Percentiles rank a stretch among this genome's conserved stretches.
Evolutionary conservation across 208 protist species (phyloP).

Genomic region (Acanthamoeba triangularis): DNA sequence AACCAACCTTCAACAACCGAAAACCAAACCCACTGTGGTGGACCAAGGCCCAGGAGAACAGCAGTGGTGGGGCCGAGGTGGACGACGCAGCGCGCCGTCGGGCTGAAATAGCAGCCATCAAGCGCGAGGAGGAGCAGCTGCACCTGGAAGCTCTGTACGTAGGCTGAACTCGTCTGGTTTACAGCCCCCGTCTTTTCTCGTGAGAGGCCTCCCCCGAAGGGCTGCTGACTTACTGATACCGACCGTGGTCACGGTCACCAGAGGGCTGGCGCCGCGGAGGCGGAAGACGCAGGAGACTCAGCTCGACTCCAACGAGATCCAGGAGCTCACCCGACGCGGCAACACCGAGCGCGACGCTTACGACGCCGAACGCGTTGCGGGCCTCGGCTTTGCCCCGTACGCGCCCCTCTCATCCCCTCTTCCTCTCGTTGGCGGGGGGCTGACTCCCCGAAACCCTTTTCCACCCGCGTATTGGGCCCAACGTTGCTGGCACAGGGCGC

Average conservation of each 20-base stretch:
- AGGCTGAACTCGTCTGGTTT: too few relatives aligned
- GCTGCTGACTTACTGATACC: too few relatives aligned
- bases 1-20: slow-evolving; percentile 58
- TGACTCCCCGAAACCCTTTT: background rate
- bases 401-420: background rate
- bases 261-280: slow-evolving; percentile 8
- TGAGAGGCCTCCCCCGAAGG: too few relatives aligned
- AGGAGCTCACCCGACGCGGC: slow-evolving; percentile 30
- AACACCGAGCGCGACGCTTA: background rate
- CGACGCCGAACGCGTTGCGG: slow-evolving; percentile 44
- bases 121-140: slow-evolving; percentile 54
- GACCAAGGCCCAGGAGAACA: background rate
- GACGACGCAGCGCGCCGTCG: slow-evolving; percentile 21
- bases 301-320: slow-evolving; percentile 19
- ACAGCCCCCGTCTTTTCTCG: too few relatives aligned
- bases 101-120: slow-evolving; percentile 34
- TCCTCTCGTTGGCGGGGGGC: background rate
- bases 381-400: slow-evolving; percentile 34
- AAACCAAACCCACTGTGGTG: slow-evolving; percentile 56
- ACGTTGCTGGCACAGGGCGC: background rate
- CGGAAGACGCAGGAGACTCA: background rate
- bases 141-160: slow-evolving; percentile 28
- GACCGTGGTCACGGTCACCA: background rate
- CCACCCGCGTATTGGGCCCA: too few relatives aligned
- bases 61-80: background rate